Percentiles rank a stretch among this genome's conserved stretches.
These are phyloP conservation scores for Lenzites betulinus DNA, from an alignment of 768 basidiomycete genomes.

Conservation along the genomic window DNA sequence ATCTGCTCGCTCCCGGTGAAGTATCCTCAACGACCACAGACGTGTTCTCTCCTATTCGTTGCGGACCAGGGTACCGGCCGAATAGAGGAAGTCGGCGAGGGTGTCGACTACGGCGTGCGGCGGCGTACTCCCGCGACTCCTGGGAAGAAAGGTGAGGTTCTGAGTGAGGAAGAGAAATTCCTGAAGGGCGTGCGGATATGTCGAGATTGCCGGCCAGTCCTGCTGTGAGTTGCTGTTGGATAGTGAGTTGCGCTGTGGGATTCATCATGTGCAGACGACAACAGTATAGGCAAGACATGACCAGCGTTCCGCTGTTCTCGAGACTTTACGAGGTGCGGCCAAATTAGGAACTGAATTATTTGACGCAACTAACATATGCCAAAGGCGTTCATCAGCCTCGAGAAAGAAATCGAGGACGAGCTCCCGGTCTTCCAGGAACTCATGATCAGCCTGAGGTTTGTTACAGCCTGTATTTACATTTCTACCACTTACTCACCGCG, in stretches of 20 bases:
- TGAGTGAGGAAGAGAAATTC: slow-evolving; percentile 76
- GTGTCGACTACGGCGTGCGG: slow-evolving; percentile 81
- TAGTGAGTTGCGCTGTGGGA: not conserved
- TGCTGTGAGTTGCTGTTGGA: slow-evolving; percentile 59
- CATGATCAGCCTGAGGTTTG: slow-evolving; percentile 65
- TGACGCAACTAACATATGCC: not conserved
- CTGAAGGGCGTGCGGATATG: slow-evolving; percentile 89
- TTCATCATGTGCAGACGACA: slow-evolving; percentile 54
- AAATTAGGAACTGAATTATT: too few species aligned
- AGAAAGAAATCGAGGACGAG: slow-evolving; percentile 87
- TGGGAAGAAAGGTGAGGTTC: slow-evolving; percentile 33
- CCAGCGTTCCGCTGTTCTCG: slow-evolving; percentile 59
- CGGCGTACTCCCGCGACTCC: slow-evolving; percentile 43
- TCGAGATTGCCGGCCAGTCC: slow-evolving; percentile 73
- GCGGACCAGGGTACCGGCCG: slow-evolving; percentile 76
- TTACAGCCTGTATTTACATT: not conserved
- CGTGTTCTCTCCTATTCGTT: slow-evolving; percentile 82
- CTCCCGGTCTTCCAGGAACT: slow-evolving; percentile 91
- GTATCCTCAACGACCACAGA: slow-evolving; percentile 59
- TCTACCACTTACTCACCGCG: slow-evolving; percentile 32
- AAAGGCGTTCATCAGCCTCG: slow-evolving; percentile 70
- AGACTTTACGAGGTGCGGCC: slow-evolving; percentile 66
- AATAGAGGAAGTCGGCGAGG: slow-evolving; percentile 85
- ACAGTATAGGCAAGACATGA: slow-evolving; percentile 72
- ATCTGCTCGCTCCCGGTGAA: slow-evolving; percentile 88